phyloP scores from a whole-genome alignment of 371 early-diverging fungal species.

The Actinomortierella ambigua region DNA sequence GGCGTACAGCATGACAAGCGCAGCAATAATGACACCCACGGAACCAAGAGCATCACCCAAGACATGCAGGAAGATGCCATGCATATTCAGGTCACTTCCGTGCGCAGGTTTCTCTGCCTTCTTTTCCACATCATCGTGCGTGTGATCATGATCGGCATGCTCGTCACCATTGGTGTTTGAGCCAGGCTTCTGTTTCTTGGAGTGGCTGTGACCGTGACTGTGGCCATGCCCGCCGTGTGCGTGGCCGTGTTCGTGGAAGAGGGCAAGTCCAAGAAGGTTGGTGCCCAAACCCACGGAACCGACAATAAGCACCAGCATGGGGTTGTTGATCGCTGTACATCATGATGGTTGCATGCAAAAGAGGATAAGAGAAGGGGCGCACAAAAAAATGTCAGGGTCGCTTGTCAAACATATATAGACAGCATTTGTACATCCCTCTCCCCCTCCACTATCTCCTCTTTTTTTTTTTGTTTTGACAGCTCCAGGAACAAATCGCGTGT shows the following conservation, averaged over 20 bases:
- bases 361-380: background rate
- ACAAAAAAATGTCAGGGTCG: background rate
- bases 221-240: slow-evolving; percentile 49
- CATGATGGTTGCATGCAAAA: slow-evolving; percentile 6
- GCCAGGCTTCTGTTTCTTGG: slow-evolving; percentile 23
- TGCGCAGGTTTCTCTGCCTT: slow-evolving; percentile 4
- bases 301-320: slow-evolving; percentile 79
- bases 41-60: slow-evolving; percentile 95
- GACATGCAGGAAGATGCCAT: slow-evolving; percentile 93
- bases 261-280: slow-evolving; percentile 80
- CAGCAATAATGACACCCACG: slow-evolving; percentile 87
- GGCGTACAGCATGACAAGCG: slow-evolving; percentile 81
- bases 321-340: slow-evolving; percentile 70
- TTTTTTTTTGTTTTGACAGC: too few species aligned
- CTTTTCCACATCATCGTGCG: slow-evolving; percentile 41
- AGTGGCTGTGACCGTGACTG: slow-evolving; percentile 46
- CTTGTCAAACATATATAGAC: background rate
- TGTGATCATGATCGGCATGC: slow-evolving; percentile 48
- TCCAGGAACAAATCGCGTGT: too few species aligned
- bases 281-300: slow-evolving; percentile 84
- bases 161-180: slow-evolving; percentile 45
- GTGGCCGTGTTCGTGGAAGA: slow-evolving; percentile 72
- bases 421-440: background rate
- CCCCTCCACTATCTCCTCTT: background rate
- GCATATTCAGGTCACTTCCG: slow-evolving; percentile 82